Conservation (phyloP, 495 filamentous ascomycete genomes). For the Cercophora scortea region DNA sequence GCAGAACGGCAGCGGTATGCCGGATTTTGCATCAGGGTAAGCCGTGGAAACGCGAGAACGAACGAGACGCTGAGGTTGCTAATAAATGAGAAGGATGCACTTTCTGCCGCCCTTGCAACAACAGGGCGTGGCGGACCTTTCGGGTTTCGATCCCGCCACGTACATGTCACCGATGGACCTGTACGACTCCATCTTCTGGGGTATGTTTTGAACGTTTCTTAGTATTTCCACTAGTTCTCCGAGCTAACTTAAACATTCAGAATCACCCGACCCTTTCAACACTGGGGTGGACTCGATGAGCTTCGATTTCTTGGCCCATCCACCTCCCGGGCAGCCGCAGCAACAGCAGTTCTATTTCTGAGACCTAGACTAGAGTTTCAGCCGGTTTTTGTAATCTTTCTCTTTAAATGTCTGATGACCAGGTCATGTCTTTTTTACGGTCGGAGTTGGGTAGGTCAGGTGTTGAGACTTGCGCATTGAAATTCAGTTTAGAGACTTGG, state of each 20-base stretch:
- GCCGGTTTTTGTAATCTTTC: too few relatives aligned
- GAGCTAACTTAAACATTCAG: slow-evolving; percentile 8
- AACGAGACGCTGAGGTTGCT: not conserved
- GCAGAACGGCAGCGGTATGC: slow-evolving; percentile 35
- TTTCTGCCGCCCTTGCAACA: slow-evolving; percentile 21
- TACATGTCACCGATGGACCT: slow-evolving; percentile 50
- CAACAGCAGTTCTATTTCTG: slow-evolving; percentile 40
- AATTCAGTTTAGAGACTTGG: too few relatives aligned
- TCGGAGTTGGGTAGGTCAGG: too few relatives aligned
- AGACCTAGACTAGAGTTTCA: too few relatives aligned
- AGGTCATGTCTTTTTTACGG: too few relatives aligned
- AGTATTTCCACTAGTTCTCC: not conserved
- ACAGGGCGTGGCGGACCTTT: slow-evolving; percentile 25
- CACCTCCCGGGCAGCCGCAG: slow-evolving; percentile 38
- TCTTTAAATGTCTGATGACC: too few relatives aligned
- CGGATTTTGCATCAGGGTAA: slow-evolving; percentile 27
- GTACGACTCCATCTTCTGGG: slow-evolving; percentile 53
- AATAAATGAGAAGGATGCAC: slow-evolving; percentile 2
- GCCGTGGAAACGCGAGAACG: not conserved
- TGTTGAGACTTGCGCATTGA: too few relatives aligned
- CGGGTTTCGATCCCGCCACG: slow-evolving; percentile 32
- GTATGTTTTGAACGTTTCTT: slow-evolving; percentile 23
- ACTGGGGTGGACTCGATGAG: slow-evolving; percentile 40
- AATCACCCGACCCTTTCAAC: slow-evolving; percentile 43
- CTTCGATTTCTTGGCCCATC: slow-evolving; percentile 43